Evolutionary conservation across 345 rosid species (phyloP), one percentile per base, ranked within the genome.

Genomic region (Hibiscus mutabilis): DNA sequence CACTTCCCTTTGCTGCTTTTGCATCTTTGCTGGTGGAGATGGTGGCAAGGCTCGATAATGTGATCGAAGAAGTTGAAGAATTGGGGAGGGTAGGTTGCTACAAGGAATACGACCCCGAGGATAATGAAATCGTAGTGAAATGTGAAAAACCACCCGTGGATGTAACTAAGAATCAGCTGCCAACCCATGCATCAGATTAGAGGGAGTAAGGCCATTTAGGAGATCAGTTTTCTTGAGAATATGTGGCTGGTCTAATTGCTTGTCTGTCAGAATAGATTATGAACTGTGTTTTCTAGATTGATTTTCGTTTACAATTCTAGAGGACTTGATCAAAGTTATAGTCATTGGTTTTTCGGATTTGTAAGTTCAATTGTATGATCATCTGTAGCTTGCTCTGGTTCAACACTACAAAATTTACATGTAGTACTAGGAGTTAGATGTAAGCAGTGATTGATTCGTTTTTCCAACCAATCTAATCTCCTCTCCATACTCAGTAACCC

Each of bases 1-100:
- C 97, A n/a, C 88, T 93, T 53, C 98, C 98, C 0, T 89, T 93
- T 10, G 91, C 97, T 7, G 93, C 93, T 31, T 93, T 93, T 70
- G 96, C 93, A 8, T 87, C 93, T 22, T 71, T 87, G 80, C 82
- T 93, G 3, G 86, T 86, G 77, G 93, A 93, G 68, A 80, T 85
- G 33, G 89, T 91, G 37, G 93, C 92, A 3, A 84, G 88, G 85
- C 91, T 93, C 4, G 96, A 91, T 60, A 86, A 55, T 35, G 86
- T 89, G 44, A 88, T 87, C 6, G 89, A 79, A 72, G 91, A 91
- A 74, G 93, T 85, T 2, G 87, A 91, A 64, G 95, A 93, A 60
- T 46, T 85, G 18, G 97, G 92, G 62, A 86, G 86, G 77, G 69
- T 88, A 3, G 92, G 87, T 0, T 60, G 83, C 47, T 93, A 86